Base-by-base conservation (phyloP, 1,139 yeast species). In the Magnusiomyces sp. region DNA sequence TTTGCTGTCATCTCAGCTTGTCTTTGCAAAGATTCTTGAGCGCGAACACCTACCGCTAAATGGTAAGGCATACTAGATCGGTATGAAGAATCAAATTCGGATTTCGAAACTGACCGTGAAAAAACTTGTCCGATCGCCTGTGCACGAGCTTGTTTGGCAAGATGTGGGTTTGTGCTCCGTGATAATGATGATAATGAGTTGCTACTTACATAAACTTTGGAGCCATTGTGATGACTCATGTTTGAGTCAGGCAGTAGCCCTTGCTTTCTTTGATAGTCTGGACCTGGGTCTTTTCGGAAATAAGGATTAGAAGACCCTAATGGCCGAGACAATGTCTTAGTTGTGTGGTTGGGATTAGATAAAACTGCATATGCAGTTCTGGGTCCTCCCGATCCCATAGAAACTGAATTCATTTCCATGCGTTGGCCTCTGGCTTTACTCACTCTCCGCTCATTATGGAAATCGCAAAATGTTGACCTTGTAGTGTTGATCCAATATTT, bases 361-460 rank as follows among this genome's bases (percentile, higher is more conserved):
- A 31, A 43, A 23, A 34, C 40, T 29, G 34, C 47, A 42, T 36
- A 48, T 23, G 29, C 11, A 10, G 45, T 42, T 5, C 29, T 16
- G 2, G 50, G 47, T 32, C 46, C 47, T 16, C 49, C 53, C 14
- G 46, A 48, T 6, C 45, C 45, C 17, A 37, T n/a, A 48, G 48
- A 5, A 23, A 44, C 46, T 1, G 54, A 55, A 57, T 80, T 83
- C 50, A 87, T 71, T 63, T 87, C 95, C 74, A 86, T 77, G 56
- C 96, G 70, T 53, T 77, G 72, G 9, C 80, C 71, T 34, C 79
- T 75, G 0, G 79, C 70, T 34, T 71, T 73, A 48, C 77, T 74
- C 50, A 80, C 71, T 41, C 79, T 74, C 48, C 73, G 60, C 55
- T 87, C 90, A 33, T 76, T 69, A 61, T 90, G 97, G 59, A 71